Evolutionary conservation across 2,329 filamentous ascomycete genomes (phyloP).

Genomic region (Penicillium sp.): DNA sequence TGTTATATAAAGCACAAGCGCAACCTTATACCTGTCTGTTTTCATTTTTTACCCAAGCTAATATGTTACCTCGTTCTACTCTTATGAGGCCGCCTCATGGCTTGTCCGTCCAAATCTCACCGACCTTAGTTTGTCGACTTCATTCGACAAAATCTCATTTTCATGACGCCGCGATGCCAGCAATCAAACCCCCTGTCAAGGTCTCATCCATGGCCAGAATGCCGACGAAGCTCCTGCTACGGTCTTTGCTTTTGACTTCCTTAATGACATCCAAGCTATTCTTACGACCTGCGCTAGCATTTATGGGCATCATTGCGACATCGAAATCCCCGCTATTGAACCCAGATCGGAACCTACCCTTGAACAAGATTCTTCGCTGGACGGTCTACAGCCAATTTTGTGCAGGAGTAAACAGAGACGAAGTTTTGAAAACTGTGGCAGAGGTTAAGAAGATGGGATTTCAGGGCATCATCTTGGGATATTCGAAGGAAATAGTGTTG

Average conservation of each 20-base stretch:
- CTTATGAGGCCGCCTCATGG: background rate
- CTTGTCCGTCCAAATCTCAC: background rate
- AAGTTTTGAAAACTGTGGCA: constrained; percentile 65
- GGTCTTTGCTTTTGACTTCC: constrained; percentile 20
- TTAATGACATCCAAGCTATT: constrained; percentile 46
- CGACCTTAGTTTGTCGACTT: background rate
- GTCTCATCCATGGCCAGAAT: constrained; percentile 21
- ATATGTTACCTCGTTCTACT: constrained; percentile 8
- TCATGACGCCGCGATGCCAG: constrained; percentile 7
- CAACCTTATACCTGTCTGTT: background rate
- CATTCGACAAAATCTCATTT: constrained; percentile 17
- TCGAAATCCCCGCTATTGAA: constrained; percentile 65
- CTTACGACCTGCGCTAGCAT: constrained; percentile 64
- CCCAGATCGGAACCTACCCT: constrained; percentile 70
- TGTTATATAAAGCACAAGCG: background rate
- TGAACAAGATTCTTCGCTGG: constrained; percentile 68
- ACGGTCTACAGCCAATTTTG: constrained; percentile 93
- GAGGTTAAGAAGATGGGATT: constrained; percentile 72
- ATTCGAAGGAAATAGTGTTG: constrained; percentile 76
- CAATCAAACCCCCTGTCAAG: constrained; percentile 4
- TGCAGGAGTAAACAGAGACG: constrained; percentile 68
- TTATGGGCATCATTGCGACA: constrained; percentile 68
- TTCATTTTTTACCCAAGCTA: background rate
- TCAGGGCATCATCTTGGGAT: constrained; percentile 78
- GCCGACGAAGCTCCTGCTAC: constrained; percentile 14